Evolutionary conservation across 208 protist genomes (phyloP).

Genomic region (Crithidia bombi): DNA sequence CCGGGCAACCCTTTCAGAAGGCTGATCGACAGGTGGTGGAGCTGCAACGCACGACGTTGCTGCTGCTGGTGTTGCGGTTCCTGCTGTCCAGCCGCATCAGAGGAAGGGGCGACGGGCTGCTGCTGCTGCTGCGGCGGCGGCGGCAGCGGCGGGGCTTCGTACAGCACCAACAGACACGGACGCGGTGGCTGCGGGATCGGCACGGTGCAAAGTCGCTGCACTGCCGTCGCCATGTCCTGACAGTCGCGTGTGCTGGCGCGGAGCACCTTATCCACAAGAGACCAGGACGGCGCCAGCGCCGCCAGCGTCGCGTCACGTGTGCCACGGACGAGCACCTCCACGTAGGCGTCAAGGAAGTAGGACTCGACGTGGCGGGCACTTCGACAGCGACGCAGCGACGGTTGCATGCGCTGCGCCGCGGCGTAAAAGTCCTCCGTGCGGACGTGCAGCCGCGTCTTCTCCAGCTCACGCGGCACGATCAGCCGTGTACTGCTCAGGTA

Average conservation of each 20-base stretch:
- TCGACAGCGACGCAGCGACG: conserved; percentile 56
- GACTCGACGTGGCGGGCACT: background rate
- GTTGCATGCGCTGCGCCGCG: conserved; percentile 65
- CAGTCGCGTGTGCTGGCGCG: conserved; percentile 51
- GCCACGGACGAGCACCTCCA: conserved; percentile 63
- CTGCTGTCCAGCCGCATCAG: too few species aligned
- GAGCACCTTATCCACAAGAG: conserved; percentile 48
- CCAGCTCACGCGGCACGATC: conserved; percentile 39
- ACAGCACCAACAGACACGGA: conserved; percentile 63
- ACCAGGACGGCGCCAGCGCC: conserved; percentile 51
- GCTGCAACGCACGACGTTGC: conserved; percentile 35
- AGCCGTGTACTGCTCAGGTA: conserved; percentile 68
- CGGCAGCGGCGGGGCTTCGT: background rate
- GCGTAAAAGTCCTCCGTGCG: conserved; percentile 76
- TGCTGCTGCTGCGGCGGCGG: conserved; percentile 17
- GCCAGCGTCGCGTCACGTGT: conserved; percentile 46
- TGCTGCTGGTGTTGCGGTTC: conserved; percentile 15
- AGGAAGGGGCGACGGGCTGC: background rate
- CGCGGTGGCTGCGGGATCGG: conserved; percentile 57
- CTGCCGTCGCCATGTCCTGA: conserved; percentile 50
- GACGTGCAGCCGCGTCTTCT: conserved; percentile 32
- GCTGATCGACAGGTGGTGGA: conserved; percentile 47
- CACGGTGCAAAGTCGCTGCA: conserved; percentile 60
- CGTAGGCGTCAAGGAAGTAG: conserved; percentile 31
- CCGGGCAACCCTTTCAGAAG: conserved; percentile 29